phyloP scores from a whole-genome alignment of 352 stramenopile genomes.

The Elongisporangium senticosum region DNA sequence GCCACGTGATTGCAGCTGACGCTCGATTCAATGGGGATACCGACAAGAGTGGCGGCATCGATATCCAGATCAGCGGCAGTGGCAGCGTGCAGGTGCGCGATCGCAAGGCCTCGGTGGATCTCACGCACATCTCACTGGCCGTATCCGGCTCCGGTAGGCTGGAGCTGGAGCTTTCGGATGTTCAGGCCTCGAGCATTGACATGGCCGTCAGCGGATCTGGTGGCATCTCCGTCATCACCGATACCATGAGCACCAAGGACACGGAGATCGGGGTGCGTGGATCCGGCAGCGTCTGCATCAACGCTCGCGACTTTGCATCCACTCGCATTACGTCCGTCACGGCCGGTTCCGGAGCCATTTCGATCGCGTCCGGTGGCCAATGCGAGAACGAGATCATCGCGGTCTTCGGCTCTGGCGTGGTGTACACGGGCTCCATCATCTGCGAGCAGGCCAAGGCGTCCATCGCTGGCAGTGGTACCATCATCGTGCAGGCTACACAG shows the following conservation, averaged over 20 bases:
- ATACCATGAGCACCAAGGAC: background rate
- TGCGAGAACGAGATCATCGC: conserved; percentile 1
- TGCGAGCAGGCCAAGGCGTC: conserved; percentile 14
- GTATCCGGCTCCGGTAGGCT: conserved; percentile 7
- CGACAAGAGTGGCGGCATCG: background rate
- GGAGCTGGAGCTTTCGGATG: conserved; percentile 1
- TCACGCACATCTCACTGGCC: conserved; percentile 1
- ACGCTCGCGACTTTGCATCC: background rate
- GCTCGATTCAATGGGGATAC: background rate
- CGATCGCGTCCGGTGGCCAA: background rate
- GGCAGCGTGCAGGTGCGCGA: conserved; percentile 7
- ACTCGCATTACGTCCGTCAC: background rate
- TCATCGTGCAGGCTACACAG: conserved; percentile 19
- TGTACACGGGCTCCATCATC: conserved; percentile 8
- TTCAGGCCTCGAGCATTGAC: conserved; percentile 1
- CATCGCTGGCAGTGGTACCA: conserved; percentile 13
- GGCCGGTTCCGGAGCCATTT: conserved; percentile 1
- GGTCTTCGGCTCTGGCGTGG: conserved; percentile 1
- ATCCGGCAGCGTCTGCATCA: background rate
- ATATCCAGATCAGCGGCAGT: conserved; percentile 1
- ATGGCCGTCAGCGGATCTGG: conserved; percentile 2
- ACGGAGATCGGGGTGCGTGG: background rate
- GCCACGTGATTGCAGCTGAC: conserved; percentile 2
- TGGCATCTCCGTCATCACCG: background rate
- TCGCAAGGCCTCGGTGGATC: background rate